Evolutionary conservation across 768 basidiomycete genomes (phyloP).

Genomic region (Boletus sensibilis): DNA sequence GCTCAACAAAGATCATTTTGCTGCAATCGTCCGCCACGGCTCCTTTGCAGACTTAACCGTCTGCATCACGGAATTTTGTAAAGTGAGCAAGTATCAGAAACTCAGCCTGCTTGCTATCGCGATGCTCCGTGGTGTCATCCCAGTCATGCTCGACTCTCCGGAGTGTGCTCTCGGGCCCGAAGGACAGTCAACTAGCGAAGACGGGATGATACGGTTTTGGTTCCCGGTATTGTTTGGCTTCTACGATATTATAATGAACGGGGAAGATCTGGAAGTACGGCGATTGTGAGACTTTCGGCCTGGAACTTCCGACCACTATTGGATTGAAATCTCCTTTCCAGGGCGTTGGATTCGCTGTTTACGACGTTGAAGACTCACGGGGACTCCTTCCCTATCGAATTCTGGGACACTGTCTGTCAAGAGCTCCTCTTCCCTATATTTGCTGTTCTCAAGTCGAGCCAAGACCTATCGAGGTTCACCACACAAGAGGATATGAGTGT

Average conservation of each 20-base stretch:
- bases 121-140: conserved; percentile 92
- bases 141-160: conserved; percentile 83
- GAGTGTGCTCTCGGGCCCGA: conserved; percentile 52
- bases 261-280: conserved; percentile 96
- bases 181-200: conserved; percentile 51
- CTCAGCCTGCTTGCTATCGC: conserved; percentile 95
- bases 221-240: conserved; percentile 96
- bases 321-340: conserved; percentile 33
- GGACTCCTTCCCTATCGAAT: conserved; percentile 77
- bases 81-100: conserved; percentile 99
- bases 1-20: conserved; percentile 88
- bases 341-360: conserved; percentile 96
- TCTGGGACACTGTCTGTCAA: conserved; percentile 98
- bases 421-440: conserved; percentile 98
- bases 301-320: not conserved
- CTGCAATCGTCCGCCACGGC: conserved; percentile 87
- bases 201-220: conserved; percentile 96
- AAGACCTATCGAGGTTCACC: conserved; percentile 89
- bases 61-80: conserved; percentile 98
- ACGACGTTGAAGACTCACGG: conserved; percentile 91
- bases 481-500: conserved; percentile 99
- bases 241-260: conserved; percentile 99
- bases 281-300: conserved; percentile 67
- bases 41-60: conserved; percentile 95
- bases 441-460: conserved; percentile 88